Conservation (phyloP, 768 basidiomycete genomes). For the Auriscalpium microsporum region DNA sequence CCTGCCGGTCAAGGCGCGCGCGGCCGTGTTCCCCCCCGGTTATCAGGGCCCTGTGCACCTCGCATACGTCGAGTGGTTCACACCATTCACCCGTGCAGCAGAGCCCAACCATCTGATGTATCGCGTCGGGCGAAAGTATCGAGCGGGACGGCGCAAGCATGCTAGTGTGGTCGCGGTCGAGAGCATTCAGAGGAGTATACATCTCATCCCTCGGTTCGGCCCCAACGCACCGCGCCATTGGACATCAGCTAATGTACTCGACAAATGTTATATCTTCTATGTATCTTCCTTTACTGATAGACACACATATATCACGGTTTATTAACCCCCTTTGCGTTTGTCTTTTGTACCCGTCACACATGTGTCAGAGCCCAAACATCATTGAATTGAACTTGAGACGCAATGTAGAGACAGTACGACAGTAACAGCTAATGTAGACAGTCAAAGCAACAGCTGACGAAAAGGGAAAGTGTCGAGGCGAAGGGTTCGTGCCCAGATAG, state of each 20-base stretch:
- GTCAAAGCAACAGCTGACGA: too few species aligned
- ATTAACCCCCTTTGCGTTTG: neutral
- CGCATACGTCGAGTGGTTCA: slow-evolving; percentile 3
- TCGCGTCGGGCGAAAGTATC: neutral
- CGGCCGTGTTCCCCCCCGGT: neutral
- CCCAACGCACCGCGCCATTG: slow-evolving; percentile 1
- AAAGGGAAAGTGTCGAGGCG: too few species aligned
- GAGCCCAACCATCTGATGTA: neutral
- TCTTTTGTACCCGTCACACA: too few species aligned
- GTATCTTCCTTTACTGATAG: slow-evolving; percentile 5
- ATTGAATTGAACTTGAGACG: too few species aligned
- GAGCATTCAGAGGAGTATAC: slow-evolving; percentile 5
- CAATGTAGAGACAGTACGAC: too few species aligned
- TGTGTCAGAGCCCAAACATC: too few species aligned
- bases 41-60: neutral
- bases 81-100: neutral
- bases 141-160: neutral
- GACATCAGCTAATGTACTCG: slow-evolving; percentile 9
- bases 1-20: neutral
- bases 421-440: too few species aligned
- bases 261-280: slow-evolving; percentile 4
- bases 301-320: neutral
- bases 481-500: too few species aligned
- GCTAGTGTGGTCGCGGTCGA: slow-evolving; percentile 4
- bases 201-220: slow-evolving; percentile 4